A percentile compares a stretch with the other conserved stretches of the same genome.
Evolutionary conservation across 768 basidiomycete species (phyloP).

Genomic region (Tulasnella sp.): DNA sequence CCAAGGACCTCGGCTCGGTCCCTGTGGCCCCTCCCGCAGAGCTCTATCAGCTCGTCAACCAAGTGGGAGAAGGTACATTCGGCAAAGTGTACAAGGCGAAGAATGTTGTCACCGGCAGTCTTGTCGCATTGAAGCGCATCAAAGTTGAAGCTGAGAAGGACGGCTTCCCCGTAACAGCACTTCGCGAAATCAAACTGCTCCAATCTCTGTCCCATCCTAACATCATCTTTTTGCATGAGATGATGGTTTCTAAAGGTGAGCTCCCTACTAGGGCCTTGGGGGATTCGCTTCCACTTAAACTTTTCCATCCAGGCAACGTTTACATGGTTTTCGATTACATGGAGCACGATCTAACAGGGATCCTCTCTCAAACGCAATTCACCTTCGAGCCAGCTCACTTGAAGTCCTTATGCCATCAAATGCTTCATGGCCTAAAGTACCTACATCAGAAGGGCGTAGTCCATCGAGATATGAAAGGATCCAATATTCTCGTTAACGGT

Average conservation of each 20-base stretch:
- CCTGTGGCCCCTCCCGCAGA: conserved; percentile 39
- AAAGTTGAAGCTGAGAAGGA: conserved; percentile 97
- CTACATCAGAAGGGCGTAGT: conserved; percentile 94
- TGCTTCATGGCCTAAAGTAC: conserved; percentile 91
- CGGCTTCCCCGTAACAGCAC: conserved; percentile 97
- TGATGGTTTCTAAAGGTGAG: conserved; percentile 97
- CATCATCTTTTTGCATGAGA: conserved; percentile 85
- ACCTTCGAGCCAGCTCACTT: conserved; percentile 80
- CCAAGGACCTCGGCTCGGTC: background rate
- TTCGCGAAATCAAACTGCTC: conserved; percentile 96
- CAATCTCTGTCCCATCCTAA: conserved; percentile 89
- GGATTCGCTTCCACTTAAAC: background rate
- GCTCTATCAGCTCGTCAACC: conserved; percentile 79
- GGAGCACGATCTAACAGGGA: conserved; percentile 96
- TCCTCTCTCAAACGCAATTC: conserved; percentile 87
- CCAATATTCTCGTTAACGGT: conserved; percentile 92
- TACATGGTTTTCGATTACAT: conserved; percentile 99
- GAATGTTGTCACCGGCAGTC: conserved; percentile 66
- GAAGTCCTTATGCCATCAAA: conserved; percentile 93
- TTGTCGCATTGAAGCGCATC: conserved; percentile 93
- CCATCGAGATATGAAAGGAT: conserved; percentile 98
- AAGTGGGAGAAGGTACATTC: conserved; percentile 98
- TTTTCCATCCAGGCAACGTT: conserved; percentile 63
- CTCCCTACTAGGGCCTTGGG: background rate
- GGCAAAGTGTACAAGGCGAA: conserved; percentile 97